A percentile compares a stretch with the other conserved stretches of the same genome.
Evolutionary conservation across 768 basidiomycete genomes (phyloP).

Genomic region (Phanerodontia chrysosporium): DNA sequence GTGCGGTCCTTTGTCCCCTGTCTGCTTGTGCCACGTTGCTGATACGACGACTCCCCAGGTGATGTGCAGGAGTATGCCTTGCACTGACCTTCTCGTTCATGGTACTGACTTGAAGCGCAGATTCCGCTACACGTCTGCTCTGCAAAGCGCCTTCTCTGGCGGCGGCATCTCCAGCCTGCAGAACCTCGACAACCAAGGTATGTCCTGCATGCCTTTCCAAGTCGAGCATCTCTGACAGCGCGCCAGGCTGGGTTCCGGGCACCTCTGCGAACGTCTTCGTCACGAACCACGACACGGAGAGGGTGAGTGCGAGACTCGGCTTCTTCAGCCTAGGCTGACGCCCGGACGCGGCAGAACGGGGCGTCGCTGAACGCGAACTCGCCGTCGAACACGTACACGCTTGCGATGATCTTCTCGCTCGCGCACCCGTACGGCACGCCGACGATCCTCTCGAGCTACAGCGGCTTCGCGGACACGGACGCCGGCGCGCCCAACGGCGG

Average conservation of each 20-base stretch:
- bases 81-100: not conserved
- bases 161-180: conserved; percentile 49
- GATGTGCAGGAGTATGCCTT: conserved; percentile 57
- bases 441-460: conserved; percentile 57
- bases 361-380: conserved; percentile 55
- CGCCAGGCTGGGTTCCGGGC: conserved; percentile 50
- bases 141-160: conserved; percentile 49
- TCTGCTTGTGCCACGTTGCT: too few species aligned
- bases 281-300: conserved; percentile 67
- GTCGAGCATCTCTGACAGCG: not conserved
- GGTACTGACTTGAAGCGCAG: conserved; percentile 14
- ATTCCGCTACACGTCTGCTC: conserved; percentile 55
- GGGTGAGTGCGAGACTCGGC: conserved; percentile 26
- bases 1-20: conserved; percentile 22
- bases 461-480: conserved; percentile 41
- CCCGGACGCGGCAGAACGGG: conserved; percentile 36
- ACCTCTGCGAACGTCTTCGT: conserved; percentile 59
- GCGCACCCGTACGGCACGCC: conserved; percentile 67
- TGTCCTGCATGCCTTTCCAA: not conserved
- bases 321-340: not conserved
- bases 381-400: conserved; percentile 59
- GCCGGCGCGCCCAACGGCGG: conserved; percentile 60
- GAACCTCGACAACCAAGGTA: conserved; percentile 48
- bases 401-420: conserved; percentile 59
- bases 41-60: too few species aligned